Conservation (phyloP, 768 basidiomycete species). For the Suillus lakei region DNA sequence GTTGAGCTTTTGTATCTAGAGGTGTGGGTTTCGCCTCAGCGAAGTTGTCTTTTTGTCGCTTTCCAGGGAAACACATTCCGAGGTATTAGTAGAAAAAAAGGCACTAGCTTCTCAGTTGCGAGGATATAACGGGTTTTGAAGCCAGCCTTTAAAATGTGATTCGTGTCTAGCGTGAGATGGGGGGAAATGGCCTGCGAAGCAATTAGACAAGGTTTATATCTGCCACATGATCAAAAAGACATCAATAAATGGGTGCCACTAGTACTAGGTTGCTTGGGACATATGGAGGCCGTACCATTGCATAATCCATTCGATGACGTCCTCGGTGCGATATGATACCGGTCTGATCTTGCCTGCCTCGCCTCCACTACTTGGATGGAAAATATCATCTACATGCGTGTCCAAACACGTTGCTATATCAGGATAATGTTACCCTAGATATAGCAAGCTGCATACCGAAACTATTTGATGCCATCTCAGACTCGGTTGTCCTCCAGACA, state of each 20-base stretch:
- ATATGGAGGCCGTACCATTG: slow-evolving; percentile 7
- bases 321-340: neutral
- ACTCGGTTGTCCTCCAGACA: neutral
- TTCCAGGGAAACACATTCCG: slow-evolving; percentile 46
- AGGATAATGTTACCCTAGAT: neutral
- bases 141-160: slow-evolving; percentile 3
- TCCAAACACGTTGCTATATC: neutral
- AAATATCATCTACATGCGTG: neutral
- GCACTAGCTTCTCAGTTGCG: slow-evolving; percentile 8
- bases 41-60: slow-evolving; percentile 40
- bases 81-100: slow-evolving; percentile 8
- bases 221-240: slow-evolving; percentile 23
- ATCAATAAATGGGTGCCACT: slow-evolving; percentile 9
- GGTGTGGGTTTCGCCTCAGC: slow-evolving; percentile 29
- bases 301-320: slow-evolving; percentile 9
- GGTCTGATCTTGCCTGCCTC: neutral
- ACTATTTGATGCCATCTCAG: neutral
- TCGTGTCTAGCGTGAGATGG: slow-evolving; percentile 31
- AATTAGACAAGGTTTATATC: neutral
- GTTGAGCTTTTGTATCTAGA: slow-evolving; percentile 18
- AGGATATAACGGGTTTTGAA: slow-evolving; percentile 15
- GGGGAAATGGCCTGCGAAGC: slow-evolving; percentile 18
- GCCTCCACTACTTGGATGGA: neutral
- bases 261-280: neutral
- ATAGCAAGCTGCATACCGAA: neutral